Conservation (phyloP, 176 grass and related monocot genomes). For the Rhynchospora tenuis region DNA sequence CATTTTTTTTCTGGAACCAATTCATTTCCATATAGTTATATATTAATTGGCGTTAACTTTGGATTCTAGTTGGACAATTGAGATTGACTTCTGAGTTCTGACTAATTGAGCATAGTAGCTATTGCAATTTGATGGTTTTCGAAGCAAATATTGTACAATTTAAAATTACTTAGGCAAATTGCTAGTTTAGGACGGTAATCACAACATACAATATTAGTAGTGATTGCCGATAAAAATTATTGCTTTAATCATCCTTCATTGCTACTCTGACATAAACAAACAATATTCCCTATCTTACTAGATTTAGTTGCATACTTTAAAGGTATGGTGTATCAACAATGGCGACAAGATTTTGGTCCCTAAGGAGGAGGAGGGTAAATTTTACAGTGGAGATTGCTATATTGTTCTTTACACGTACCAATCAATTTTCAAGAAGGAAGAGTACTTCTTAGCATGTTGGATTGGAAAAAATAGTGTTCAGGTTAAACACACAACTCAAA, state of each 20-base stretch:
- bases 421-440: conserved; percentile 88
- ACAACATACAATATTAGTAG: no score
- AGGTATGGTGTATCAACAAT: conserved; percentile 73
- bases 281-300: background rate
- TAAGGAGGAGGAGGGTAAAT: conserved; percentile 91
- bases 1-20: background rate
- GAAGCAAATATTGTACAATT: background rate
- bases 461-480: conserved; percentile 57
- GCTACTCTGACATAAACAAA: background rate
- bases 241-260: background rate
- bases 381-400: conserved; percentile 84
- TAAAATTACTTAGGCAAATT: background rate
- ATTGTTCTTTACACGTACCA: conserved; percentile 89
- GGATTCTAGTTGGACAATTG: background rate
- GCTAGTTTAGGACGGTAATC: background rate
- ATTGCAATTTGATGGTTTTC: background rate
- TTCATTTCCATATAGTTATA: background rate
- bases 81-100: background rate
- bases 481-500: conserved; percentile 33
- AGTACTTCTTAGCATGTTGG: conserved; percentile 80
- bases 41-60: background rate
- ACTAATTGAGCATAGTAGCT: background rate
- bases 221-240: no score
- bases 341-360: conserved; percentile 52
- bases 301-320: conserved; percentile 13